phyloP scores from a whole-genome alignment of 148 eudicot species.

The Polygonum maritimum region DNA sequence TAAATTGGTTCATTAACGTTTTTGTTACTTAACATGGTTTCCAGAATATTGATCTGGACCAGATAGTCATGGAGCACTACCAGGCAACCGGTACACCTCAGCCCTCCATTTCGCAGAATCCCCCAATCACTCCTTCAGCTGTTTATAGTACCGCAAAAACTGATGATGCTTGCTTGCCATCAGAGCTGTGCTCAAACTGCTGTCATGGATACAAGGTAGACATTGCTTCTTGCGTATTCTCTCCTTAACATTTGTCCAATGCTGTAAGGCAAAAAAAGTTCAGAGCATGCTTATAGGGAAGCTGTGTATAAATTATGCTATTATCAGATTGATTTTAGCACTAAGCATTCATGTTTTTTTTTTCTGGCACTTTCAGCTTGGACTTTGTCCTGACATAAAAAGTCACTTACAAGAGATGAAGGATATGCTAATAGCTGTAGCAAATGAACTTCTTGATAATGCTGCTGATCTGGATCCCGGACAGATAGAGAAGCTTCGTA shows the following conservation, averaged over 20 bases:
- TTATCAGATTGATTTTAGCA: not conserved
- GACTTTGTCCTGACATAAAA: conserved; percentile 65
- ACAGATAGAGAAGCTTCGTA: conserved; percentile 70
- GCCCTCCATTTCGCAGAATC: conserved; percentile 44
- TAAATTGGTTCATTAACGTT: not conserved
- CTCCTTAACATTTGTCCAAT: not conserved
- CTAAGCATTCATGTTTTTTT: conserved; percentile 5
- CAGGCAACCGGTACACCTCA: conserved; percentile 67
- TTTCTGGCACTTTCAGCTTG: conserved; percentile 51
- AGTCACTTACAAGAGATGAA: conserved; percentile 82
- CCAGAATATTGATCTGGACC: conserved; percentile 92
- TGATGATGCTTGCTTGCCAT: conserved; percentile 48
- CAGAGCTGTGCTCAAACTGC: conserved; percentile 68
- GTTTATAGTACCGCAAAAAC: conserved; percentile 19
- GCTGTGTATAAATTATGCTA: not conserved
- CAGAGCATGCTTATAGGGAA: not conserved
- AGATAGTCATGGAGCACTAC: conserved; percentile 76
- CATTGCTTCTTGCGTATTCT: not conserved
- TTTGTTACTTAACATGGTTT: conserved; percentile 9
- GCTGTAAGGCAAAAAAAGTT: not conserved
- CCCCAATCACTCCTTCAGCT: conserved; percentile 42
- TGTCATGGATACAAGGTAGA: conserved; percentile 68
- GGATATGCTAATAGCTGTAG: conserved; percentile 63
- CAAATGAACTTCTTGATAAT: conserved; percentile 91
- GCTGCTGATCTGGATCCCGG: conserved; percentile 38